Evolutionary conservation across 2,329 filamentous ascomycete genomes (phyloP).

Genomic region (Scedosporium boydii): DNA sequence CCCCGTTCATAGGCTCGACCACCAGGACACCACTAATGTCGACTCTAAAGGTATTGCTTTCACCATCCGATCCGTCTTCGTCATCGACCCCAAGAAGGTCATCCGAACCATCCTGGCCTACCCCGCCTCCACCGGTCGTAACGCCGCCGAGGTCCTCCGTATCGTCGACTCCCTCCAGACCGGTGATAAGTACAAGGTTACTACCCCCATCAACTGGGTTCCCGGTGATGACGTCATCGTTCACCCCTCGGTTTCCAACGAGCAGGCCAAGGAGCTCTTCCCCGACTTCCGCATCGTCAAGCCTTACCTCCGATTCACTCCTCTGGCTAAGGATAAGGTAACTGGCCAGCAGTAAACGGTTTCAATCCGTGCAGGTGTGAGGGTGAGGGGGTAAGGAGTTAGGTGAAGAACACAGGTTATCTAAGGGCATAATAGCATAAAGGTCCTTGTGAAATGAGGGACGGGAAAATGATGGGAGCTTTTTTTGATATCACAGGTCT

Average conservation of each 20-base stretch:
- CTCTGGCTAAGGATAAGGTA: slow-evolving; percentile 46
- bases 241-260: slow-evolving; percentile 70
- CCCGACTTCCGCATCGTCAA: slow-evolving; percentile 62
- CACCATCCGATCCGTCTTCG: slow-evolving; percentile 89
- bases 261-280: slow-evolving; percentile 82
- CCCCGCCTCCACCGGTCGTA: slow-evolving; percentile 81
- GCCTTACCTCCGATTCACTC: slow-evolving; percentile 67
- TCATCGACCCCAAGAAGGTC: slow-evolving; percentile 90
- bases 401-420: background rate
- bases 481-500: background rate
- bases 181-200: slow-evolving; percentile 80
- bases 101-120: slow-evolving; percentile 89
- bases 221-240: slow-evolving; percentile 89
- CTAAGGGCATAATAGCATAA: background rate
- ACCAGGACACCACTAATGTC: slow-evolving; percentile 73
- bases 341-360: slow-evolving; percentile 19
- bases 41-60: slow-evolving; percentile 78
- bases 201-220: slow-evolving; percentile 85
- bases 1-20: slow-evolving; percentile 49
- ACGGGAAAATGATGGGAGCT: background rate
- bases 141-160: slow-evolving; percentile 69
- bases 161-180: slow-evolving; percentile 72
- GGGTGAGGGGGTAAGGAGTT: background rate
- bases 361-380: background rate
- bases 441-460: background rate